Evolutionary conservation across 2,329 filamentous ascomycete genomes (phyloP).

Genomic region (Fusarium sp.): DNA sequence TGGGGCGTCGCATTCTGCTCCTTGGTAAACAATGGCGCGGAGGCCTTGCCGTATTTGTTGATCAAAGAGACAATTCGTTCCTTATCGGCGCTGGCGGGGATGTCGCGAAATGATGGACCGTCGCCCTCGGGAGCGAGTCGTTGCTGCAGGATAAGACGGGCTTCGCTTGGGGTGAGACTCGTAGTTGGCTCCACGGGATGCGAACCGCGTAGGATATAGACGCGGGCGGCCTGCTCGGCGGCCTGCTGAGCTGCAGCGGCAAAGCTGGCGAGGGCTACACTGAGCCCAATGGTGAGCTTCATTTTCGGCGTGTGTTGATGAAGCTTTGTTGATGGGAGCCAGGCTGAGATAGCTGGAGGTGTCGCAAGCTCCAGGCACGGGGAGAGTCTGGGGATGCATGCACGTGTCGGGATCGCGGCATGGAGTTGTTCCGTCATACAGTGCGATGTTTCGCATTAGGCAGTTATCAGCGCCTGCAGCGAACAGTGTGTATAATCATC

Average conservation of each 20-base stretch:
- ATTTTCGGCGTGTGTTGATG: conserved; percentile 52
- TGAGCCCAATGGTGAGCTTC: conserved; percentile 57
- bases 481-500: background rate
- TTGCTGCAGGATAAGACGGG: conserved; percentile 69
- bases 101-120: conserved; percentile 61
- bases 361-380: conserved; percentile 48
- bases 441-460: conserved; percentile 3
- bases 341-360: conserved; percentile 46
- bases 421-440: conserved; percentile 48
- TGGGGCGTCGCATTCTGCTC: conserved; percentile 50
- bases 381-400: conserved; percentile 38
- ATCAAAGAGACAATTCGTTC: conserved; percentile 68
- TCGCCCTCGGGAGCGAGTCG: conserved; percentile 62
- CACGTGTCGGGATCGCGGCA: conserved; percentile 45
- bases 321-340: conserved; percentile 46
- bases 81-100: conserved; percentile 53
- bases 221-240: conserved; percentile 63
- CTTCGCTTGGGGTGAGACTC: conserved; percentile 64
- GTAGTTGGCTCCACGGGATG: conserved; percentile 49
- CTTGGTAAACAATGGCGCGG: conserved; percentile 62
- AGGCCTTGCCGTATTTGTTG: conserved; percentile 68
- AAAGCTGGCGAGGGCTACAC: conserved; percentile 53
- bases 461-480: accelerated
- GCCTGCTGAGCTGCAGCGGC: conserved; percentile 54
- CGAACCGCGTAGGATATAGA: conserved; percentile 62